Percentiles rank a stretch among this genome's conserved stretches.
Evolutionary conservation across 2,329 filamentous ascomycete genomes (phyloP).

Genomic region (Nemania serpens): DNA sequence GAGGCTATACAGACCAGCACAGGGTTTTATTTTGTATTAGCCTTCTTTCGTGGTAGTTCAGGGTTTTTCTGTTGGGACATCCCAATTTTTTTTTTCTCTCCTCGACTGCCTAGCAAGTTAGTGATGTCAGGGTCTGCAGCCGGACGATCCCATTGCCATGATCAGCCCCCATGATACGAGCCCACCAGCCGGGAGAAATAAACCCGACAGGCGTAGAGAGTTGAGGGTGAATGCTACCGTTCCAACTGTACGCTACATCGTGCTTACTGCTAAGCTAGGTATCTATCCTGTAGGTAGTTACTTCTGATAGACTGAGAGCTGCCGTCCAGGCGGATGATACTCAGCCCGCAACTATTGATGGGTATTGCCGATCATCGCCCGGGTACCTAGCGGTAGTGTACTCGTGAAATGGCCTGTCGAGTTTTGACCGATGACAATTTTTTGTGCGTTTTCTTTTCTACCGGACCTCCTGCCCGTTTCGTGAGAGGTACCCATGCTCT

Average conservation of each 20-base stretch:
- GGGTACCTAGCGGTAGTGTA: neutral
- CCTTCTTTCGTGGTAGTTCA: neutral
- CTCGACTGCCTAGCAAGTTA: conserved; percentile 13
- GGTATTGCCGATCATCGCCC: conserved; percentile 1
- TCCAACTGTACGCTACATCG: neutral
- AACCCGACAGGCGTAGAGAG: conserved; percentile 7
- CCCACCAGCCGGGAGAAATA: conserved; percentile 5
- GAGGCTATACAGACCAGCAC: neutral
- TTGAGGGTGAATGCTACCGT: neutral
- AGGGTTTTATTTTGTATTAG: neutral
- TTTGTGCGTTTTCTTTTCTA: neutral
- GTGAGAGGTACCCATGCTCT: neutral
- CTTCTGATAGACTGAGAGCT: neutral
- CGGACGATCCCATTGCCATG: conserved; percentile 25
- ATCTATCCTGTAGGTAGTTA: no score
- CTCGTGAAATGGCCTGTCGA: neutral
- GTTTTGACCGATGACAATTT: conserved; percentile 1
- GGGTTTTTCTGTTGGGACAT: conserved; percentile 10
- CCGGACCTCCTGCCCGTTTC: neutral
- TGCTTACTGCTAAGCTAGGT: neutral
- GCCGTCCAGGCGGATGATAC: neutral
- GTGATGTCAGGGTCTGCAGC: conserved; percentile 15
- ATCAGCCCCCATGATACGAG: conserved; percentile 14
- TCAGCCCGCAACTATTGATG: neutral
- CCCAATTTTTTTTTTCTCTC: conserved; percentile 17